Evolutionary conservation across 495 filamentous ascomycete genomes (phyloP).

Genomic region (Neurospora sp.): DNA sequence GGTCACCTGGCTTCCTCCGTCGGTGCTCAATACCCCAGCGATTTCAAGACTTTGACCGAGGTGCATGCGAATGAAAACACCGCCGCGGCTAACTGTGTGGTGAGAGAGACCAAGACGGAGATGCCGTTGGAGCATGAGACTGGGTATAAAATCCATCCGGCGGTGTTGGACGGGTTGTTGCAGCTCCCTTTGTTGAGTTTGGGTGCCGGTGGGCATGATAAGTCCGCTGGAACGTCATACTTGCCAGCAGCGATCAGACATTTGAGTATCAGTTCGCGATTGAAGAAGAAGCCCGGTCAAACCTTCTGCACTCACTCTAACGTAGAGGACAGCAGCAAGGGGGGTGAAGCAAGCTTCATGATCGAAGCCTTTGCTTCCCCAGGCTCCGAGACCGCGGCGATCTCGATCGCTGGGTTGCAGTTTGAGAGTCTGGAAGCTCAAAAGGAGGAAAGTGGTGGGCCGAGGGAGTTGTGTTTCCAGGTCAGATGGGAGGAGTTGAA

Average conservation of each 20-base stretch:
- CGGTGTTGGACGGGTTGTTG: slow-evolving; percentile 33
- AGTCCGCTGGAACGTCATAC: slow-evolving; percentile 1
- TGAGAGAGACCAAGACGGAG: slow-evolving; percentile 33
- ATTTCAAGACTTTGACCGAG: slow-evolving; percentile 30
- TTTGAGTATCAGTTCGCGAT: slow-evolving; percentile 16
- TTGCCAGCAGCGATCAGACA: slow-evolving; percentile 20
- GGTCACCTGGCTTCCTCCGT: slow-evolving; percentile 3
- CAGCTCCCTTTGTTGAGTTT: slow-evolving; percentile 27
- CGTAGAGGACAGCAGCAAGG: slow-evolving; percentile 11
- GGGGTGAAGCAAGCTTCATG: slow-evolving; percentile 8
- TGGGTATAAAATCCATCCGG: slow-evolving; percentile 34
- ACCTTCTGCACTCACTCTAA: slow-evolving; percentile 22
- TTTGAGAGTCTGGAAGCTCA: slow-evolving; percentile 9
- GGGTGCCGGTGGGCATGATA: slow-evolving; percentile 3
- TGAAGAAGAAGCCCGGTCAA: slow-evolving; percentile 17
- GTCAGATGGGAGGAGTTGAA: slow-evolving; percentile 30
- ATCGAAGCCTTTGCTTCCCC: slow-evolving; percentile 22
- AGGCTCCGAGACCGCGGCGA: slow-evolving; percentile 13
- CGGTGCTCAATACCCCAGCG: slow-evolving; percentile 27
- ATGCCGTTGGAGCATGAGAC: slow-evolving; percentile 41
- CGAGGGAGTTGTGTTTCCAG: slow-evolving; percentile 31
- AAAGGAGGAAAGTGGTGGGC: neutral
- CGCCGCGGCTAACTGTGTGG: slow-evolving; percentile 23
- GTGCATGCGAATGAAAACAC: slow-evolving; percentile 19
- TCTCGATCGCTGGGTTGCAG: slow-evolving; percentile 24